Base-by-base conservation (phyloP, 345 rosid genomes). In the Citrus medica region DNA sequence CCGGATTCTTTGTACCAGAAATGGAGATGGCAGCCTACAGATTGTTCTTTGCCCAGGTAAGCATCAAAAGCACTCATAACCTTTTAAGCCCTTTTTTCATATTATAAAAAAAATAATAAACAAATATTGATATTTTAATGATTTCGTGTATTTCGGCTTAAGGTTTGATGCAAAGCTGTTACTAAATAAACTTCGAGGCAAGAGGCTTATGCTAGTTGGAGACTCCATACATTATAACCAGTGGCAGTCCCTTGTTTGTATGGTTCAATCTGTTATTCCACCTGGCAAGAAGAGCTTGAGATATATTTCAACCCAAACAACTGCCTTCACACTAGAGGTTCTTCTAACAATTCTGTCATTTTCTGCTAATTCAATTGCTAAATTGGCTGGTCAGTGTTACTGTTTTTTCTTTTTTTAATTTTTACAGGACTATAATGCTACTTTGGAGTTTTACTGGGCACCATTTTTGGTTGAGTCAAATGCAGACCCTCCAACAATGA, bases 1-100 rank as follows among this genome's bases (percentile, higher is more conserved):
- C 88, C 87, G 59, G 95, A 96, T 77, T 91, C 95, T 9, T 33
- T 79, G 75, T 94, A 87, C 78, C 97, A 96, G 91, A 89, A 88
- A 53, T 96, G 98, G 99, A 90, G 91, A 86, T 96, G 99, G 99
- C 90, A 96, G 75, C 99, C 99, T 33, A 88, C 83, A 67, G 94
- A 91, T 64, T 96, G 99, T 66, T 89, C 93, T 58, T 79, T 96
- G 77, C 99, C 97, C 80, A 89, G 85, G 98, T 94, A 73, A 82
- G 76, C 30, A 56, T 5, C 46, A 27, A 2, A 30, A 53, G 56
- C 46, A 48, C 55, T 27, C 21, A 9, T 69, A 46, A 46, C 17
- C 37, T 42, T 56, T 28, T 2, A 21, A 12, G 14, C 69, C 58
- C 58, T 27, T 60, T 22, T 24, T 53, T 46, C 16, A 53, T 66